Evolutionary conservation across 169 alveolate genomes (phyloP).

Genomic region (Besnoitia besnoiti): DNA sequence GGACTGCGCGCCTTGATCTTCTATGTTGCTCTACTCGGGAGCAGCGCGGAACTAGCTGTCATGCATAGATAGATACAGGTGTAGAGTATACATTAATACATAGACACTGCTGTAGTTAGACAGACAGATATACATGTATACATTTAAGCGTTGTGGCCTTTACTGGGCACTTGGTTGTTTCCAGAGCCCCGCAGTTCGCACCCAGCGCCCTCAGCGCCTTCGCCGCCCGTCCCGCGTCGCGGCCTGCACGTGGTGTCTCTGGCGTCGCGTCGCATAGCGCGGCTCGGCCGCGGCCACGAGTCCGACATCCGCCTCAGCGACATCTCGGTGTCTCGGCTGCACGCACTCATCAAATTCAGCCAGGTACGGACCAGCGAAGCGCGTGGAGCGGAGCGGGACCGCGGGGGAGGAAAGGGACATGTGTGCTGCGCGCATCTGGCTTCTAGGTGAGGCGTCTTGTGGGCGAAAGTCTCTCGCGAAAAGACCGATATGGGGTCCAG

Average conservation of each 20-base stretch:
- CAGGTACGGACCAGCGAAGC: conserved; percentile 28
- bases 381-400: no score
- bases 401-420: no score
- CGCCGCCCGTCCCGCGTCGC: conserved; percentile 65
- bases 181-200: conserved; percentile 55
- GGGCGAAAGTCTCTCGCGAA: no score
- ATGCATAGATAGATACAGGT: no score
- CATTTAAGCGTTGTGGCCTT: neutral
- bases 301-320: conserved; percentile 93
- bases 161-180: neutral
- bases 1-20: neutral
- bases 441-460: no score
- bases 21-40: neutral
- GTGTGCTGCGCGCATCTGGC: no score
- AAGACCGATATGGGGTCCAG: no score
- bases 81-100: neutral
- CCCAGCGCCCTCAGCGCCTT: conserved; percentile 31
- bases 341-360: conserved; percentile 86
- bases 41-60: no score
- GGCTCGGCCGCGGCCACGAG: conserved; percentile 94
- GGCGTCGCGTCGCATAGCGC: conserved; percentile 73
- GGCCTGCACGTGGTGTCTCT: conserved; percentile 85
- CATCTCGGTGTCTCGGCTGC: conserved; percentile 94
- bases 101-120: neutral
- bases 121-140: neutral